Base-by-base conservation (phyloP, 768 basidiomycete genomes). In the Termitomyces eurrhizus region DNA sequence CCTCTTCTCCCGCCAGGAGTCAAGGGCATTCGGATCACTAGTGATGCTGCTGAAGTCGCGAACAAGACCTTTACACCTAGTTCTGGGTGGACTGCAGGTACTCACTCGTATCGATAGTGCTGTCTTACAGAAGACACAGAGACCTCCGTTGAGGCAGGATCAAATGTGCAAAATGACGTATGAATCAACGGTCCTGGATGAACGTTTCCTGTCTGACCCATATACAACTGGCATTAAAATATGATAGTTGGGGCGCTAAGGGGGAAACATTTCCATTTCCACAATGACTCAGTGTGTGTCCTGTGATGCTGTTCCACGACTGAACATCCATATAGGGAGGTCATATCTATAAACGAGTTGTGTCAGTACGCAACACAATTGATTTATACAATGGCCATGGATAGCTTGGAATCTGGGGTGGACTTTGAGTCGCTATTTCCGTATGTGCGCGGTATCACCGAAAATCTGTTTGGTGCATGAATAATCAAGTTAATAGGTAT, bases 401-500 rank as follows among this genome's bases (percentile, higher is more conserved):
- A 48, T 14, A 57, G 29, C 64, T 65, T 7, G 64, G 64, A 24
- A 65, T 36, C 62, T 62, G 37, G 64, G 64, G 18, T 65, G 64
- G 64, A 65, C 44, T 65, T 61, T 42, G 39, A 59, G n/a, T 58
- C 64, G 41, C 46, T 65, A 8, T 39, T 63, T 36, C 8, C 11
- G 62, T 54, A 18, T 16, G 55, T 49, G 16, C 1, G 3, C 6
- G 8, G 5, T 51, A 7, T 45, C 1, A 42, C n/a, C n/a, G 3
- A 42, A 42, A n/a, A 42, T 9, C 16, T 9, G n/a, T 13, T 7
- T 7, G 13, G 7, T 5, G 7, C 16, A 13, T 32, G 16, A 37
- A 8, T 9, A 37, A 37, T 7, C 4, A 4, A 29, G 4, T 33
- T 21, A 18, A 24, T 41, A 63, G 62, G 7, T 60, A 60, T 46